These are phyloP conservation scores for Dothidotthia symphoricarpi DNA, from an alignment of 2,329 filamentous ascomycete genomes.

Conservation along the genomic window DNA sequence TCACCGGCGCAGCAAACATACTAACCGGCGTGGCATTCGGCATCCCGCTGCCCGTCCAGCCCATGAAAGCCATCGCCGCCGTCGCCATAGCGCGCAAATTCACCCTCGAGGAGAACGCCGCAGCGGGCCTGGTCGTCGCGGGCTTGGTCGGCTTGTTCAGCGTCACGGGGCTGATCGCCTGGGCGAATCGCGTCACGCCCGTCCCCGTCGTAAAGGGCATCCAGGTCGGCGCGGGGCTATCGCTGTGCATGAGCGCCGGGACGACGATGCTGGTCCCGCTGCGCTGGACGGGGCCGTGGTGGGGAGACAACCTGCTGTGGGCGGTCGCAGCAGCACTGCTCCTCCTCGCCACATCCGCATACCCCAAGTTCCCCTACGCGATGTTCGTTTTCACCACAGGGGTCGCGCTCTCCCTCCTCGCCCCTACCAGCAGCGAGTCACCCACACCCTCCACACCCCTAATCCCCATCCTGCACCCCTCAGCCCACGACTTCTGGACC, in stretches of 20 bases:
- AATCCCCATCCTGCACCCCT: conserved; percentile 53
- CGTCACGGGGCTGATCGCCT: conserved; percentile 72
- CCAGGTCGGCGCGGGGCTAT: conserved; percentile 86
- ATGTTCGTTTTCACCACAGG: conserved; percentile 69
- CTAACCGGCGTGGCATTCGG: conserved; percentile 79
- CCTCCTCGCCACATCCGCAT: conserved; percentile 65
- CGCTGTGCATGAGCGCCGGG: conserved; percentile 75
- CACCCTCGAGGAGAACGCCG: conserved; percentile 69
- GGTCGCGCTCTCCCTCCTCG: conserved; percentile 60
- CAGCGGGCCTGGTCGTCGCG: conserved; percentile 78
- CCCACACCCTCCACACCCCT: conserved; percentile 56
- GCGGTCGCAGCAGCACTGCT: conserved; percentile 69
- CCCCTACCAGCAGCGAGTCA: conserved; percentile 15
- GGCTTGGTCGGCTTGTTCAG: conserved; percentile 72
- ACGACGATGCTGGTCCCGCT: conserved; percentile 64
- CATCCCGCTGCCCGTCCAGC: conserved; percentile 86
- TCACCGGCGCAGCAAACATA: conserved; percentile 85
- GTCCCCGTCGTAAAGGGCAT: conserved; percentile 91
- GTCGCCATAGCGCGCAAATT: conserved; percentile 74
- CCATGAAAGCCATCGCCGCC: conserved; percentile 86
- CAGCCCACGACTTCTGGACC: conserved; percentile 48
- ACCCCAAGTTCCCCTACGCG: conserved; percentile 72
- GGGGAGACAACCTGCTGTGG: conserved; percentile 77
- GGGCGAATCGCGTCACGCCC: conserved; percentile 72
- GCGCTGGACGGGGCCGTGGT: conserved; percentile 63